phyloP scores from a whole-genome alignment of 495 filamentous ascomycete genomes.

The Penicillium antarcticum region DNA sequence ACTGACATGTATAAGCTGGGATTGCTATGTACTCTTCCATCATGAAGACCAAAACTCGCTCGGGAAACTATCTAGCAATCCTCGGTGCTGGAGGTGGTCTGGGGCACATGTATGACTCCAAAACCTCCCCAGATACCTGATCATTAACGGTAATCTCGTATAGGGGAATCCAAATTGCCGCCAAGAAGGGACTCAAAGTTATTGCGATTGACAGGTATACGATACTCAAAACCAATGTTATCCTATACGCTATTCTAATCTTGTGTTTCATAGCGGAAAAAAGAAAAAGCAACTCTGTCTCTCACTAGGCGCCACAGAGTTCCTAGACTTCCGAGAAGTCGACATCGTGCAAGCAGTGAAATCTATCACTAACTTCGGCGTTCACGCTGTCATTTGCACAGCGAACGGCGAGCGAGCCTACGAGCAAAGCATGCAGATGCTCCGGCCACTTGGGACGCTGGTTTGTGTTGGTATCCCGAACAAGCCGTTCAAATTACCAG shows the following conservation, averaged over 20 bases:
- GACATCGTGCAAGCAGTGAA: constrained; percentile 36
- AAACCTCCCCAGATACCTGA: not conserved
- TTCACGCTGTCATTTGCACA: constrained; percentile 43
- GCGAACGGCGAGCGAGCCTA: constrained; percentile 40
- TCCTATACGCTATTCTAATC: too few species aligned
- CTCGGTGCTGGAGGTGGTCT: constrained; percentile 43
- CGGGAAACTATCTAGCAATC: constrained; percentile 41
- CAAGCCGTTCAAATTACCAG: constrained; percentile 33
- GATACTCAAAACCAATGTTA: too few species aligned
- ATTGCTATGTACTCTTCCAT: constrained; percentile 50
- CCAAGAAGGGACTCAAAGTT: constrained; percentile 37
- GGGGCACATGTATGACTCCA: constrained; percentile 37
- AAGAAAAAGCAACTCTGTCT: constrained; percentile 41
- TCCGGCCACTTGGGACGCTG: constrained; percentile 37
- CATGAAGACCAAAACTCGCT: constrained; percentile 37
- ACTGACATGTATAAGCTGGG: constrained; percentile 25
- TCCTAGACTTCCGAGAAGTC: constrained; percentile 38
- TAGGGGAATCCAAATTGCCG: constrained; percentile 44
- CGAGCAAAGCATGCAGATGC: constrained; percentile 35
- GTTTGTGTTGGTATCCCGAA: constrained; percentile 45
- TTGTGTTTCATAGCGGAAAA: constrained; percentile 27
- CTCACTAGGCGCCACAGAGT: constrained; percentile 34
- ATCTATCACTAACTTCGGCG: constrained; percentile 33
- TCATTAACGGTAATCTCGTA: not conserved
- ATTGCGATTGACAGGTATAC: constrained; percentile 42